Base-by-base conservation (phyloP, 2,329 filamentous ascomycete species). In the Lasiodiplodia hormozganensis region DNA sequence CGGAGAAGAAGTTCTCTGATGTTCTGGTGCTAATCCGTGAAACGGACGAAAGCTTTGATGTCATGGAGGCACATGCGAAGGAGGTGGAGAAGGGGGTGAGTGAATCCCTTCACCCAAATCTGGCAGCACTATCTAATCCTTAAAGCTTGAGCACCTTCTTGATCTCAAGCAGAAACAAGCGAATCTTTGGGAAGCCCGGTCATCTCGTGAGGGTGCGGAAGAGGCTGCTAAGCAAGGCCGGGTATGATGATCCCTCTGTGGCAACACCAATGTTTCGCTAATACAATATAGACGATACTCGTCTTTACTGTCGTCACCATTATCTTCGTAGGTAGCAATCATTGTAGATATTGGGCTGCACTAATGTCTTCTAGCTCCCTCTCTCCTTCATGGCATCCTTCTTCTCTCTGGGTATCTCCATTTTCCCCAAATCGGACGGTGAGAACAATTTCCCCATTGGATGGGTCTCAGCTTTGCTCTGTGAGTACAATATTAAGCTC, bases 101-200 rank as follows among this genome's bases (percentile, higher is more conserved):
- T 11, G 3, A 25, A 8, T 11, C 2, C 14, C 28, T 56, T 31
- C 31, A 23, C 23, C 23, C 23, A 23, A 23, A 23, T 23, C n/a
- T 4, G 2, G 18, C 0, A 16, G 18, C 5, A 14, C 21, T n/a
- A 4, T 5, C 70, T 89, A 90, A 73, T 79, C 83, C 53, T 86
- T 18, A 23, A 1, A 83, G 68, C 84, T 90, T 54, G 88, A 86
- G 0, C 86, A 90, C 71, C 79, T 91, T 5, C 84, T 91, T 0
- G 89, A 91, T 71, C 82, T 90, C 0, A 91, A 91, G 73, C 89
- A 91, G 72, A 90, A 90, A 75, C 88, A 91, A 69, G 88, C 88
- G 71, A 91, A 90, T 76, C 88, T 87, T 0, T 86, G 90, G 57
- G 89, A 91, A 74, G 89, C 88, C 1, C 85, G 88, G 2, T 90